Conservation (phyloP, 1,284 basidiomycete species). For the Exobasidium rhododendri region DNA sequence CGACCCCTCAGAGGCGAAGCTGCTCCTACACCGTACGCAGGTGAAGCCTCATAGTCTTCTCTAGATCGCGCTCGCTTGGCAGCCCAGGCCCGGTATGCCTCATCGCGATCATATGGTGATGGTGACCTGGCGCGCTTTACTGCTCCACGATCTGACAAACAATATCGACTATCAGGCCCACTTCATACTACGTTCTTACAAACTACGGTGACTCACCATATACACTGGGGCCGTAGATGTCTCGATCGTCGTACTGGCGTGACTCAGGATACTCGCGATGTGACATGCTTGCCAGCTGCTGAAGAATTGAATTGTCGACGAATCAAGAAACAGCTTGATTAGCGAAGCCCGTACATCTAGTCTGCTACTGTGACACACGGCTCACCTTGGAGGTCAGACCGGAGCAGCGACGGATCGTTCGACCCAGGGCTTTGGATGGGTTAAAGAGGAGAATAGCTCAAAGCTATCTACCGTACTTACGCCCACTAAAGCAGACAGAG, state of each 20-base stretch:
- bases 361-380: no score
- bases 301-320: no score
- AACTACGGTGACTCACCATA: background rate
- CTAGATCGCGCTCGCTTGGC: background rate
- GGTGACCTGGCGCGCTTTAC: background rate
- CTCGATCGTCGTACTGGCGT: background rate
- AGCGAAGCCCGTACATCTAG: no score
- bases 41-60: constrained; percentile 5
- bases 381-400: no score
- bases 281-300: background rate
- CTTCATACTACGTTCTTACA: no score
- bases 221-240: background rate
- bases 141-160: background rate
- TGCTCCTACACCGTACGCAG: background rate
- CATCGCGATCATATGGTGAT: background rate
- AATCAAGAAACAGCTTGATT: no score
- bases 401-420: no score
- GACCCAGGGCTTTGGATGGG: no score
- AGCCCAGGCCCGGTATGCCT: background rate
- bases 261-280: background rate
- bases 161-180: no score
- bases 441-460: no score
- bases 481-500: no score
- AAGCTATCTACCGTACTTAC: no score
- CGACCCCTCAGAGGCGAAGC: background rate